Base-by-base conservation (phyloP, 306 rosid species). In the Lathyrus aphaca region DNA sequence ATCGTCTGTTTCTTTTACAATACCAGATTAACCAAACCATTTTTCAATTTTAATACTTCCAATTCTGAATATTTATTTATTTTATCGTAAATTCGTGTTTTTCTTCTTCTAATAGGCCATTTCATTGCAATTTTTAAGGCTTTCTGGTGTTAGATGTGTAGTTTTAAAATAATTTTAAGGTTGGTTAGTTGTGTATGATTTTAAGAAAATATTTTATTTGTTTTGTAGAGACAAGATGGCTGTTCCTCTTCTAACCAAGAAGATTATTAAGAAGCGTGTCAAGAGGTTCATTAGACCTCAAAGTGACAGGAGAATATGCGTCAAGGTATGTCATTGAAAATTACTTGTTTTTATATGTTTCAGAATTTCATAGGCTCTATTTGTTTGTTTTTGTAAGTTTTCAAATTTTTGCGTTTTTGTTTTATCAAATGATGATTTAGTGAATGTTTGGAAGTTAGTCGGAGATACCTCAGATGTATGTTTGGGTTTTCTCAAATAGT, bases 181-280 rank as follows among this genome's bases (percentile, higher is more conserved):
- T 14, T 46, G 3, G 0, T n/a, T 46, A n/a, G 3, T 15, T 46
- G 0, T 0, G n/a, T 14, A 45, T 46, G 10, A 6, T 0, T n/a
- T 32, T 0, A 32, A 32, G 8, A 32, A 32, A 6, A 32, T 5
- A 6, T 0, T 32, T 32, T 32, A 0, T 49, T 6, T 48, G 54
- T 16, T 49, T 44, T 43, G 18, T 13, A 69, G 75, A 82, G 84
- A 39, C 62, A 60, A 71, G 58, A 81, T 86, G 86, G 91, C 86
- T 1, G 88, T 81, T 71, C 91, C 91, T 25, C 46, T 86, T 80
- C 67, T 86, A 23, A 81, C 67, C 70, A 86, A 86, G 83, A 80
- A 77, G 70, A 81, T 86, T 68, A 84, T 86, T 44, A 86, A 86
- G 91, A 86, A 86, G 88, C 91, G 85, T 32, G 81, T 77, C 66